Evolutionary conservation across 2,329 filamentous ascomycete species (phyloP).

Genomic region (Claviceps arundinis): DNA sequence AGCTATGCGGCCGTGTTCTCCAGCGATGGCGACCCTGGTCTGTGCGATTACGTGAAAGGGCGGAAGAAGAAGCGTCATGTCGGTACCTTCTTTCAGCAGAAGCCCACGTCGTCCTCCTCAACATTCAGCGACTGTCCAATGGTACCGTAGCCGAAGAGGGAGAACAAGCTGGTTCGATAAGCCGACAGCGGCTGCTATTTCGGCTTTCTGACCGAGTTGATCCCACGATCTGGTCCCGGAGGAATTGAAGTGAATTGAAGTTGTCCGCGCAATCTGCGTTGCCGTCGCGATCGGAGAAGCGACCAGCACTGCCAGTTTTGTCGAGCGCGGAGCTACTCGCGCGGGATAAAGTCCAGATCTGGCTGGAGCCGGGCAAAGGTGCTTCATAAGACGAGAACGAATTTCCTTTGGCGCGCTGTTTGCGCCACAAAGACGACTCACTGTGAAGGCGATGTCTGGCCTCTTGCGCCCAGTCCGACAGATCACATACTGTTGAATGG

Average conservation of each 20-base stretch:
- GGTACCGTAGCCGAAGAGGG: slow-evolving; percentile 26
- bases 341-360: slow-evolving; percentile 29
- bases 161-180: slow-evolving; percentile 40
- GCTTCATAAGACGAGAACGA: too few species aligned
- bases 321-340: slow-evolving; percentile 31
- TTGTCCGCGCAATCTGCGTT: slow-evolving; percentile 21
- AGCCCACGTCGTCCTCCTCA: slow-evolving; percentile 36
- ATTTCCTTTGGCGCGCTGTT: too few species aligned
- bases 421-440: too few species aligned
- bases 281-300: slow-evolving; percentile 21
- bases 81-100: slow-evolving; percentile 56
- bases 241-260: slow-evolving; percentile 11
- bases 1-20: slow-evolving; percentile 59
- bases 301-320: slow-evolving; percentile 16
- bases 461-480: too few species aligned
- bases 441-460: too few species aligned
- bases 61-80: slow-evolving; percentile 48
- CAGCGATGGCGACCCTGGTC: slow-evolving; percentile 54
- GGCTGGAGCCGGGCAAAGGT: slow-evolving; percentile 36
- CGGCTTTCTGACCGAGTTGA: slow-evolving; percentile 27
- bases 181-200: slow-evolving; percentile 59
- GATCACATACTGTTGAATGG: too few species aligned
- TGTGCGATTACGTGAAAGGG: slow-evolving; percentile 49
- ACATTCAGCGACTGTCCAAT: slow-evolving; percentile 26
- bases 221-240: slow-evolving; percentile 26